Percentiles rank a stretch among this genome's conserved stretches.
phyloP scores from a whole-genome alignment of 345 rosid species.

The Pistacia vera region DNA sequence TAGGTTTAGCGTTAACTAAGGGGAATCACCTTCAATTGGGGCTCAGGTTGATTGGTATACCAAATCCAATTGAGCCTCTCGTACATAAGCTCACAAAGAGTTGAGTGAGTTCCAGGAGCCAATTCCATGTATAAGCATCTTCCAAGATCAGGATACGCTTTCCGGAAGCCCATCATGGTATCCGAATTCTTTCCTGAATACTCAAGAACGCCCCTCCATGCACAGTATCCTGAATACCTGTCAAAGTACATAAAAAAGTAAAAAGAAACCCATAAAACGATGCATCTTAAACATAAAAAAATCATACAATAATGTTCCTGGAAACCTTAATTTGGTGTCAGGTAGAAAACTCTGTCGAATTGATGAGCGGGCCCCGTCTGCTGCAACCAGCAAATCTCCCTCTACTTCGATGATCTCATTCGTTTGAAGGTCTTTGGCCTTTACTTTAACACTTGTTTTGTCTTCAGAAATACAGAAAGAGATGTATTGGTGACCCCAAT shows the following conservation, averaged over 20 bases:
- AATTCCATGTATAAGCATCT: conserved; percentile 64
- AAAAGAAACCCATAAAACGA: not conserved
- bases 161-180: conserved; percentile 40
- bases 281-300: not conserved
- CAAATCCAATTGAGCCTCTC: conserved; percentile 68
- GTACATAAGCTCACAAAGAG: conserved; percentile 40
- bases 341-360: conserved; percentile 63
- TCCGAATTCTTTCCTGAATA: conserved; percentile 55
- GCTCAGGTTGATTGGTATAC: conserved; percentile 74
- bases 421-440: conserved; percentile 45
- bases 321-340: conserved; percentile 60
- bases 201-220: conserved; percentile 78
- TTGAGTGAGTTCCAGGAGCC: not conserved
- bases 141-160: conserved; percentile 64
- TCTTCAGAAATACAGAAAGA: conserved; percentile 56
- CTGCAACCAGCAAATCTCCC: conserved; percentile 74
- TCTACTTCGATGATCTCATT: conserved; percentile 47
- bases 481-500: conserved; percentile 63
- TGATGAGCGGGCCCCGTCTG: conserved; percentile 71
- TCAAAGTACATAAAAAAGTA: not conserved
- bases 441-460: conserved; percentile 45
- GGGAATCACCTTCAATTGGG: conserved; percentile 50
- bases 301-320: not conserved
- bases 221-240: conserved; percentile 81
- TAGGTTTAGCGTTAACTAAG: no score